Conservation (phyloP, 1,284 basidiomycete species). For the Hemileia vastatrix region DNA sequence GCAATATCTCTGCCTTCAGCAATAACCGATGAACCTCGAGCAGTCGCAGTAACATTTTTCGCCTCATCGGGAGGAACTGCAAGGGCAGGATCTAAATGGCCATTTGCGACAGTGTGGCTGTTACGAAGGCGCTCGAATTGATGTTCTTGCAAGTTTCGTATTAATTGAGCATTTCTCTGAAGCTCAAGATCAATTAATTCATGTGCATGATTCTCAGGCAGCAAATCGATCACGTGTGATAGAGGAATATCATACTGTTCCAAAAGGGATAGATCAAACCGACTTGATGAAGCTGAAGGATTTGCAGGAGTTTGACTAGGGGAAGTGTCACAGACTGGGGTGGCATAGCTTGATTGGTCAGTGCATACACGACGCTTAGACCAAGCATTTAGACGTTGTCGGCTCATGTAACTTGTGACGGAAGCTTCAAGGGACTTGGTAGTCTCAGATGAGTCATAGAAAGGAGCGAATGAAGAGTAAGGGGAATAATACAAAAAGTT, state of each 20-base stretch:
- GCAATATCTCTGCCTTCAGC: too few relatives aligned
- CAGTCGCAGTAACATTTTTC: too few relatives aligned
- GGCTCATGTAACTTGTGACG: not conserved
- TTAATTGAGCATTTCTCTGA: constrained; percentile 6
- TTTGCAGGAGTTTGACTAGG: not conserved
- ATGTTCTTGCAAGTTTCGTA: constrained; percentile 19
- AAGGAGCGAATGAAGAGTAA: constrained; percentile 22
- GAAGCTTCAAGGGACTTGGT: constrained; percentile 8
- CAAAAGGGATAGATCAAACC: too few relatives aligned
- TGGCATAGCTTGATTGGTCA: not conserved
- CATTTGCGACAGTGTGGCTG: constrained; percentile 7
- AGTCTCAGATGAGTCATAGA: constrained; percentile 13
- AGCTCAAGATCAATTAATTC: not conserved
- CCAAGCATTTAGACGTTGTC: constrained; percentile 8
- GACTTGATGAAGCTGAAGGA: not conserved
- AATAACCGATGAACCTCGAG: too few relatives aligned
- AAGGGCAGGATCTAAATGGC: constrained; percentile 20
- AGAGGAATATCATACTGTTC: too few relatives aligned
- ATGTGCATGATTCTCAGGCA: not conserved
- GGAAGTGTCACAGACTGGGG: not conserved
- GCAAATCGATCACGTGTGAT: not conserved
- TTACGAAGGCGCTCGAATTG: constrained; percentile 12
- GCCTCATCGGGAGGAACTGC: too few relatives aligned
- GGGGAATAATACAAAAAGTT: constrained; percentile 20
- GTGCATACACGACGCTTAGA: not conserved